Evolutionary conservation across 2,329 filamentous ascomycete species (phyloP).

Genomic region (Aureobasidium sp.): DNA sequence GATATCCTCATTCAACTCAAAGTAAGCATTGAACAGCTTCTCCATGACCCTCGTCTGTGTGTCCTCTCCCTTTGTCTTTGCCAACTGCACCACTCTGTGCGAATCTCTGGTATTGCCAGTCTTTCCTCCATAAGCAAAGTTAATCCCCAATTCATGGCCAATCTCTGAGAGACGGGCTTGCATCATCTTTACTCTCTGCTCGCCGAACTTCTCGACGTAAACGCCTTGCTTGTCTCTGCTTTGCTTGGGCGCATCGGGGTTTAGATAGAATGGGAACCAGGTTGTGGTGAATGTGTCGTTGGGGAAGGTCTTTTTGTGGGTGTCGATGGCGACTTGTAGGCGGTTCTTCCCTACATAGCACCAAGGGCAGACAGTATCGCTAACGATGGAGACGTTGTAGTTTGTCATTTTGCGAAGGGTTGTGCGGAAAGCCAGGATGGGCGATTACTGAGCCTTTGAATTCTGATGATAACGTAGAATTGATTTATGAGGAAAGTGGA

Average conservation of each 20-base stretch:
- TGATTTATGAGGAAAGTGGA: background rate
- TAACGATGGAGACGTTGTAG: slow-evolving; percentile 70
- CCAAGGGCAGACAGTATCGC: slow-evolving; percentile 73
- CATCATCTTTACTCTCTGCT: slow-evolving; percentile 53
- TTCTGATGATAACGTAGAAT: background rate
- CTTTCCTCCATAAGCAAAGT: slow-evolving; percentile 64
- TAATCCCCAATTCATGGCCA: slow-evolving; percentile 61
- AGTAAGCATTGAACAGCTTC: slow-evolving; percentile 55
- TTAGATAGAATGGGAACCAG: slow-evolving; percentile 77
- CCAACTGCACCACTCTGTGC: slow-evolving; percentile 69
- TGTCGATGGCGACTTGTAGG: slow-evolving; percentile 64
- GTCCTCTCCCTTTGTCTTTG: slow-evolving; percentile 46
- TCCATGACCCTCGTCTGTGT: slow-evolving; percentile 55
- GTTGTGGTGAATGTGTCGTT: slow-evolving; percentile 64
- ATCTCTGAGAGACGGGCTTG: slow-evolving; percentile 50
- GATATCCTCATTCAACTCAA: slow-evolving; percentile 43
- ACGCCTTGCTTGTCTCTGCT: slow-evolving; percentile 49
- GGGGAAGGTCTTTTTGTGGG: slow-evolving; percentile 48
- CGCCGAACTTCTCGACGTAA: slow-evolving; percentile 59
- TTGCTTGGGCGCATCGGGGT: slow-evolving; percentile 54
- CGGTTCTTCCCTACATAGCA: slow-evolving; percentile 75
- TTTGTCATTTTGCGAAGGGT: slow-evolving; percentile 53
- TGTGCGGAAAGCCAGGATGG: slow-evolving; percentile 21
- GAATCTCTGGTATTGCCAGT: slow-evolving; percentile 73
- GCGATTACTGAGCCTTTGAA: background rate